Percentiles rank a stretch among this genome's conserved stretches.
These are phyloP conservation scores for Albatrellus sp. DNA, from an alignment of 1,284 basidiomycete species.

Conservation along the genomic window DNA sequence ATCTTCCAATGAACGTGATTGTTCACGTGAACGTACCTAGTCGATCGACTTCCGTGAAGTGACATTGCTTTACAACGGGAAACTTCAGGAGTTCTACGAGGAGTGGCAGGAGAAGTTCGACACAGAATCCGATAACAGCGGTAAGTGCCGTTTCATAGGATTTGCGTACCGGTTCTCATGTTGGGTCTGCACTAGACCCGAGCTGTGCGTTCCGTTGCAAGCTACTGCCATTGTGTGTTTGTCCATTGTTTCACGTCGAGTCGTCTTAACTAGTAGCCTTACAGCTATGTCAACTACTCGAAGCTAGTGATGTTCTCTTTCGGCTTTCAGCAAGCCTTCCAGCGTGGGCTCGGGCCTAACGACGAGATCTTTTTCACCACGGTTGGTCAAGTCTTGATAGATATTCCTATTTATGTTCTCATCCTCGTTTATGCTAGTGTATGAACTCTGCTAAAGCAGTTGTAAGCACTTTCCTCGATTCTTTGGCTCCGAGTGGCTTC, in stretches of 20 bases:
- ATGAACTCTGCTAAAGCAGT: constrained; percentile 59
- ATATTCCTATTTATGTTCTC: constrained; percentile 4
- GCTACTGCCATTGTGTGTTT: constrained; percentile 60
- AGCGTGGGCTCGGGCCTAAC: constrained; percentile 47
- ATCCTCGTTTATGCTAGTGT: constrained; percentile 30
- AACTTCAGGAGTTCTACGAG: constrained; percentile 43
- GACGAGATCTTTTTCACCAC: constrained; percentile 60
- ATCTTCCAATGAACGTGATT: neutral
- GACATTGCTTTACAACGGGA: constrained; percentile 46
- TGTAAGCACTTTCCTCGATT: constrained; percentile 51
- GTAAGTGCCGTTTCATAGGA: constrained; percentile 19
- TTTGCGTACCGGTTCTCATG: neutral
- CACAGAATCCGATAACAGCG: constrained; percentile 39
- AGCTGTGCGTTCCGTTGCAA: constrained; percentile 52
- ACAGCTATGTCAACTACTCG: constrained; percentile 62
- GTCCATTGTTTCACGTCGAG: neutral
- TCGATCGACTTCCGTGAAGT: constrained; percentile 53
- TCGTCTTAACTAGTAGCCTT: constrained; percentile 10
- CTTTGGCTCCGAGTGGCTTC: constrained; percentile 59
- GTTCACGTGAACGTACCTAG: constrained; percentile 20
- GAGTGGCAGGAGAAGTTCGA: constrained; percentile 52
- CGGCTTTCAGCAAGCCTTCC: constrained; percentile 72
- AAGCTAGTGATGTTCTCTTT: constrained; percentile 81
- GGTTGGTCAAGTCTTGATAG: constrained; percentile 22
- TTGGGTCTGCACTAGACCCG: constrained; percentile 28